phyloP scores from a whole-genome alignment of 768 basidiomycete species.

The Leccinum imitatum region DNA sequence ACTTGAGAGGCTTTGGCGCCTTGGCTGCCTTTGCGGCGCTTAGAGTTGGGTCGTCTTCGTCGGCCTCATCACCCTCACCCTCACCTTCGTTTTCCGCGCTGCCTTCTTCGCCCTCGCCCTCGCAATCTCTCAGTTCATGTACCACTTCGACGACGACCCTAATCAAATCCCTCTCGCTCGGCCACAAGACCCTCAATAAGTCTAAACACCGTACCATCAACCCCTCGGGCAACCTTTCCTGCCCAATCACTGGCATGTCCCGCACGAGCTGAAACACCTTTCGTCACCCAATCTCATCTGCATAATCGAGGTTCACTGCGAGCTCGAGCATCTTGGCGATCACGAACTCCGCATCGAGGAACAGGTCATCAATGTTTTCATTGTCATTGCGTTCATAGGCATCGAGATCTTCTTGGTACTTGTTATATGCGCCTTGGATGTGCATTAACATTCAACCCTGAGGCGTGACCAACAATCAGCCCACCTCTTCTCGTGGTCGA shows the following conservation, averaged over 20 bases:
- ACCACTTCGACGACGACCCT: conserved; percentile 73
- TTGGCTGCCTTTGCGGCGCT: conserved; percentile 16
- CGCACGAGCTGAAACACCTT: conserved; percentile 87
- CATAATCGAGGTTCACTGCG: conserved; percentile 81
- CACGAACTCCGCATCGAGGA: conserved; percentile 49
- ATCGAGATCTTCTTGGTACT: conserved; percentile 43
- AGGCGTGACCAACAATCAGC: too few relatives aligned
- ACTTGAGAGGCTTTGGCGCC: conserved; percentile 30
- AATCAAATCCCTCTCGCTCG: conserved; percentile 81
- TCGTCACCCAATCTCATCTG: conserved; percentile 86
- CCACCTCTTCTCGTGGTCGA: too few relatives aligned
- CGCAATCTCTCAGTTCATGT: conserved; percentile 52
- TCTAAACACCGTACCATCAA: conserved; percentile 80
- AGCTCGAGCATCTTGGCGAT: conserved; percentile 81
- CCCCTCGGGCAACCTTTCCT: conserved; percentile 63
- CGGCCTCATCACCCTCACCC: conserved; percentile 18
- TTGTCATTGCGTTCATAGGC: conserved; percentile 49
- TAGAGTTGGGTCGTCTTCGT: conserved; percentile 5
- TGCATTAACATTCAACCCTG: conserved; percentile 11
- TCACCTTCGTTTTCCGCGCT: conserved; percentile 37
- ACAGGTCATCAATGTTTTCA: conserved; percentile 39
- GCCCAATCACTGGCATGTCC: conserved; percentile 80
- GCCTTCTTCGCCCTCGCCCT: conserved; percentile 39
- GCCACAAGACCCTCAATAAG: conserved; percentile 68
- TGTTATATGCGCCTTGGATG: conserved; percentile 72